Conservation (phyloP, 257 asterid genomes). For the Schizonepeta tenuifolia region DNA sequence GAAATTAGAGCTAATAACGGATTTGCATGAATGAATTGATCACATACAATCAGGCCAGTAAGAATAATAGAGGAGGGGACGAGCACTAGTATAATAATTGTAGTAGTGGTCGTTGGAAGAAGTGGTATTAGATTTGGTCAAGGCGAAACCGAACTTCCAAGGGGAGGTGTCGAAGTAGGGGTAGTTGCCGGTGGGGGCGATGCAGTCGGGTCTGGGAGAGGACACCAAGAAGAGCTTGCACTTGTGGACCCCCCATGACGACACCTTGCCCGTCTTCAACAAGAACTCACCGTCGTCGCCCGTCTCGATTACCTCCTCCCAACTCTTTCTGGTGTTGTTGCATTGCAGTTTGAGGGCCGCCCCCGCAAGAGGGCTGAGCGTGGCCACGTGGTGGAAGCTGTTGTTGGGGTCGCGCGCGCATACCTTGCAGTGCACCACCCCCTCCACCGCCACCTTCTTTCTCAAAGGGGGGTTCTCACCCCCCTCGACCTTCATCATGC, state of each 20-base stretch:
- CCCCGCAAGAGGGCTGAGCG: not conserved
- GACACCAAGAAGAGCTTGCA: slow-evolving; percentile 15
- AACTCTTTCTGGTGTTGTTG: slow-evolving; percentile 5
- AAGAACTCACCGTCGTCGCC: not conserved
- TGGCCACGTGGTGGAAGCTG: not conserved
- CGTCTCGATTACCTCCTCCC: slow-evolving; percentile 11
- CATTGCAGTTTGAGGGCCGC: slow-evolving; percentile 23
- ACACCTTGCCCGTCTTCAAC: not conserved
- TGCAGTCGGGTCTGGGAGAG: not conserved
- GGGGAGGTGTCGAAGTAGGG: slow-evolving; percentile 4
- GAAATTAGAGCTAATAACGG: too few species aligned
- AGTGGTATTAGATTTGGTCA: not conserved
- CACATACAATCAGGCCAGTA: not conserved
- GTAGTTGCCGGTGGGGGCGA: not conserved
- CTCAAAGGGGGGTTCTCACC: not conserved
- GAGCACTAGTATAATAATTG: not conserved
- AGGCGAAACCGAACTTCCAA: not conserved
- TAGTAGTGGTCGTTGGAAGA: too few species aligned
- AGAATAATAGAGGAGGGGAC: not conserved
- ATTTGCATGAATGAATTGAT: too few species aligned
- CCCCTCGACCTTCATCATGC: not conserved
- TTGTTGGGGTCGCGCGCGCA: not conserved
- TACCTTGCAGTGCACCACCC: not conserved
- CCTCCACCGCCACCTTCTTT: slow-evolving; percentile 17
- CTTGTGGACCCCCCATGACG: slow-evolving; percentile 21